Evolutionary conservation across 805 yeast species (phyloP), one percentile per base, ranked within the genome.

Genomic region (Cyberlindnera sargentensis): DNA sequence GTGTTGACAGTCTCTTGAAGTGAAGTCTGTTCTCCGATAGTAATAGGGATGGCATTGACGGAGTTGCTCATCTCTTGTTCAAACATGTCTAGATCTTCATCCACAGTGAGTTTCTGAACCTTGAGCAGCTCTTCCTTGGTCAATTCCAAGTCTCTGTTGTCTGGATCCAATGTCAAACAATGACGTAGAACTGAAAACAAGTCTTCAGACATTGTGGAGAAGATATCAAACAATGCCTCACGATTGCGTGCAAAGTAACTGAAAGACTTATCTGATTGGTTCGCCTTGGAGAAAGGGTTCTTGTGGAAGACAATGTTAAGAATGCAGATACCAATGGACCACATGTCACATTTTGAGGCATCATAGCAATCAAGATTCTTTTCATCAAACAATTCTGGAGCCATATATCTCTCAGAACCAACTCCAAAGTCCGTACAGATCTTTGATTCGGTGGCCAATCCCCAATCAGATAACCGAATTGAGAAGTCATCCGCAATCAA

Each of bases 321-420:
- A 45, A 89, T 69, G 37, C 88, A 85, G 46, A 89, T 80, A 28
- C 96, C 97, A 47, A 85, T 65, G 1, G 96, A 81, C 97, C 97
- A 89, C 39, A 89, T 70, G 64, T 89, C 96, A 40, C 84, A 82
- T 62, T 84, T 82, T 23, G 81, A 78, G 7, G 95, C 87, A 53
- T 83, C 84, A 61, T 89, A 90, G 36, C 72, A 67, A 31, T 75
- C 76, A 39, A 78, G 65, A 36, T 65, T 62, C 37, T 67, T 66
- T 28, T 64, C 61, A 32, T 88, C 95, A 58, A 88, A 82, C 45
- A 88, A 65, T 59, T 89, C 97, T 1, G 97, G 97, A 0, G 96
- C 95, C 97, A 89, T 89, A 63, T 89, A 89, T 48, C 95, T 72
- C 64, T 87, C 95, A 43, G 87, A 78, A 25, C 96, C 96, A 46